Evolutionary conservation across 345 rosid species (phyloP).

Genomic region (Pistacia atlantica): DNA sequence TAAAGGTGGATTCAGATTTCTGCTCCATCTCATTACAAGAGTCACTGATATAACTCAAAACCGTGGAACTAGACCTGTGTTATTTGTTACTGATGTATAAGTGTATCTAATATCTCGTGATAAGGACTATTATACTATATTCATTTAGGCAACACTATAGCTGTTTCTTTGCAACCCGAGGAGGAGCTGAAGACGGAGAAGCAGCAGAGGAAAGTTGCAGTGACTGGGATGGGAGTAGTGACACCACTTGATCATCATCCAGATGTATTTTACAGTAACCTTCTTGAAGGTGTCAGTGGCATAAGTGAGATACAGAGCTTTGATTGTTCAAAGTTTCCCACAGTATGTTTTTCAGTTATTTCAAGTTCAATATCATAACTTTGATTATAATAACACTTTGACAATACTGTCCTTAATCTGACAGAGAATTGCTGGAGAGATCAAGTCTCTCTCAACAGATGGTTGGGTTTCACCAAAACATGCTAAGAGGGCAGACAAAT

Average conservation of each 20-base stretch:
- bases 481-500: conserved; percentile 58
- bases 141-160: conserved; percentile 13
- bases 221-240: conserved; percentile 62
- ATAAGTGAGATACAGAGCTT: conserved; percentile 53
- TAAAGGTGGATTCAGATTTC: too few species aligned
- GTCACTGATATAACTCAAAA: too few species aligned
- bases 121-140: not conserved
- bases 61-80: too few species aligned
- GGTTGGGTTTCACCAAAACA: conserved; percentile 57
- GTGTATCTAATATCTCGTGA: too few species aligned
- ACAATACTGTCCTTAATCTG: not conserved
- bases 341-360: conserved; percentile 26
- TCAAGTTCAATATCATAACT: not conserved
- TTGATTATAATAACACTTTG: not conserved
- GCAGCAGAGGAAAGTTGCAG: conserved; percentile 52
- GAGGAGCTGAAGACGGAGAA: conserved; percentile 38
- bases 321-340: conserved; percentile 55
- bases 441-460: conserved; percentile 55
- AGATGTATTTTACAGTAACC: conserved; percentile 46
- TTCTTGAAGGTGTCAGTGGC: conserved; percentile 59
- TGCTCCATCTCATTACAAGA: too few species aligned
- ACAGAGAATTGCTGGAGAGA: conserved; percentile 66
- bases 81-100: too few species aligned
- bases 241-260: conserved; percentile 56
- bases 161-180: conserved; percentile 45